phyloP scores from a whole-genome alignment of 768 basidiomycete genomes.

The Suillus tomentosus region DNA sequence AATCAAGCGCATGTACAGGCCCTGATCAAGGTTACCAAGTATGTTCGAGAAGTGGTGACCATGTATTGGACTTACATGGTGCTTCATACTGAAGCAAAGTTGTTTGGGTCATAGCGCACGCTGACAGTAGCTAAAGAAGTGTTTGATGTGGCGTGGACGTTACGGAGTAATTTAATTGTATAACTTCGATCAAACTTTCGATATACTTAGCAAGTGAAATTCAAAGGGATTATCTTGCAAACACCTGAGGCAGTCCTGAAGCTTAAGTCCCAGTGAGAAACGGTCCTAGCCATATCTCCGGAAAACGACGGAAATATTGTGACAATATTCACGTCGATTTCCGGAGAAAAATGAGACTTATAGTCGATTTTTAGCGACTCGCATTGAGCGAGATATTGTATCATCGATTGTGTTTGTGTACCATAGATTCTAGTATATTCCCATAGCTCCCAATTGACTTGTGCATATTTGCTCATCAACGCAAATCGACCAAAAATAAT shows the following conservation, averaged over 20 bases:
- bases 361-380: too few species aligned
- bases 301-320: too few species aligned
- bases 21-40: slow-evolving; percentile 45
- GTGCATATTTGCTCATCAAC: too few species aligned
- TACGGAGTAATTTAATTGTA: background rate
- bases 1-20: slow-evolving; percentile 85
- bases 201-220: slow-evolving; percentile 8
- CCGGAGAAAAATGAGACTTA: too few species aligned
- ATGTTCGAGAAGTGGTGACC: slow-evolving; percentile 10
- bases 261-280: too few species aligned
- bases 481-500: too few species aligned
- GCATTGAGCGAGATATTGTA: too few species aligned
- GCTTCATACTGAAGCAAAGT: slow-evolving; percentile 82
- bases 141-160: slow-evolving; percentile 25
- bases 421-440: too few species aligned
- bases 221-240: background rate
- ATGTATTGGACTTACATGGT: slow-evolving; percentile 59
- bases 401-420: too few species aligned
- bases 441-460: too few species aligned
- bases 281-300: too few species aligned
- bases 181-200: background rate
- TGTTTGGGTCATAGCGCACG: slow-evolving; percentile 60
- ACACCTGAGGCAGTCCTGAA: background rate
- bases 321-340: too few species aligned
- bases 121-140: slow-evolving; percentile 8